Conservation (phyloP, 495 filamentous ascomycete species). For the Neurospora discreta region DNA sequence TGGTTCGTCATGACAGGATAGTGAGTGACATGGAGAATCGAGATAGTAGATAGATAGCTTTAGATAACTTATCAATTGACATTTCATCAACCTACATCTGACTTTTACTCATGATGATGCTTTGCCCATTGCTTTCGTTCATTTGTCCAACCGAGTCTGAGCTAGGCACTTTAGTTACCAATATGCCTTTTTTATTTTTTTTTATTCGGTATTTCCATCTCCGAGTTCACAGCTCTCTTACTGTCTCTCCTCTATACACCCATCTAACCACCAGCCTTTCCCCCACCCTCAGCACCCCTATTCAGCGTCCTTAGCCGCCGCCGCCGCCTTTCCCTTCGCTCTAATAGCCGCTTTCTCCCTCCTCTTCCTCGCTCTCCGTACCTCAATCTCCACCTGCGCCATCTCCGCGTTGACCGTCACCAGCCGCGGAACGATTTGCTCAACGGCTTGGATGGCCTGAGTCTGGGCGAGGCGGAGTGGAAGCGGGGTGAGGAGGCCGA, state of each 20-base stretch:
- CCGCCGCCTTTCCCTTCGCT: not conserved
- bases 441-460: conserved; percentile 30
- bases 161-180: not conserved
- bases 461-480: conserved; percentile 50
- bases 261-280: not conserved
- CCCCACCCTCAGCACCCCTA: too few species aligned
- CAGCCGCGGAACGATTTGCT: conserved; percentile 34
- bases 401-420: conserved; percentile 35
- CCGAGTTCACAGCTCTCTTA: not conserved
- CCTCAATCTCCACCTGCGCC: conserved; percentile 37
- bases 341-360: conserved; percentile 27
- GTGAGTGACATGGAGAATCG: not conserved
- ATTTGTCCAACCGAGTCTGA: not conserved
- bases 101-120: not conserved
- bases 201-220: not conserved
- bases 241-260: not conserved
- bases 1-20: not conserved
- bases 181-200: not conserved
- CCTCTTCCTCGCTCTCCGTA: conserved; percentile 39
- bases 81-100: not conserved
- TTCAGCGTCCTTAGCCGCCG: too few species aligned
- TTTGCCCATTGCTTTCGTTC: not conserved
- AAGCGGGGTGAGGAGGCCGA: conserved; percentile 52
- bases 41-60: not conserved
- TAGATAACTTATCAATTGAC: not conserved